Evolutionary conservation across 2,329 filamentous ascomycete genomes (phyloP).

Genomic region (Talaromyces sp.): DNA sequence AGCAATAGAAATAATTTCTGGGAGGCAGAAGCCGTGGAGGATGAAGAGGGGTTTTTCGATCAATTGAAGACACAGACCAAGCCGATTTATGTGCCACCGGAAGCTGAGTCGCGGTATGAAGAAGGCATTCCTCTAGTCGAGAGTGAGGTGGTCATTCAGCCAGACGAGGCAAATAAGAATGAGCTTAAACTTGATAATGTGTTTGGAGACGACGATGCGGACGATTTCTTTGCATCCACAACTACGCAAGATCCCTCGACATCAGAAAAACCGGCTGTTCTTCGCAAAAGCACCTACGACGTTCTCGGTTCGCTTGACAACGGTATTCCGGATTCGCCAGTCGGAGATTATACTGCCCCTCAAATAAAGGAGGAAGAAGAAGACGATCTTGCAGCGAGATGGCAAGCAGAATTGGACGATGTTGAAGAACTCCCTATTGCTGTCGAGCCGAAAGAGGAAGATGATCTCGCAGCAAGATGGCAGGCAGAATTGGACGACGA

Average conservation of each 20-base stretch:
- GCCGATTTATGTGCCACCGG: slow-evolving; percentile 35
- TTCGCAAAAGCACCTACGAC: slow-evolving; percentile 67
- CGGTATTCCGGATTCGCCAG: slow-evolving; percentile 25
- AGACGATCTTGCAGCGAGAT: slow-evolving; percentile 72
- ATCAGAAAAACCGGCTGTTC: slow-evolving; percentile 36
- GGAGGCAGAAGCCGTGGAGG: slow-evolving; percentile 49
- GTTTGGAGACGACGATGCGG: slow-evolving; percentile 41
- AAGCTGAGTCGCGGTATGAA: slow-evolving; percentile 60
- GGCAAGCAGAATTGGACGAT: slow-evolving; percentile 70
- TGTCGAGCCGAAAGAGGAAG: slow-evolving; percentile 42
- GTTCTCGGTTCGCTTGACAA: slow-evolving; percentile 54
- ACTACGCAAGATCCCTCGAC: slow-evolving; percentile 20
- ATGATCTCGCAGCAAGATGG: slow-evolving; percentile 77
- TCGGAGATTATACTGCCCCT: slow-evolving; percentile 29
- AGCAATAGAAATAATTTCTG: slow-evolving; percentile 34
- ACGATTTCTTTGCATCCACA: slow-evolving; percentile 35
- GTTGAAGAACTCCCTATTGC: background rate
- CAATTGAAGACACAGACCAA: slow-evolving; percentile 45
- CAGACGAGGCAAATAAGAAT: slow-evolving; percentile 27
- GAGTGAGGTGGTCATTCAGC: slow-evolving; percentile 32
- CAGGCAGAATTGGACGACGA: slow-evolving; percentile 77
- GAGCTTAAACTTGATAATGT: slow-evolving; percentile 28
- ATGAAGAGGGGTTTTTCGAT: slow-evolving; percentile 59
- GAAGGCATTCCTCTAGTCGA: slow-evolving; percentile 63
- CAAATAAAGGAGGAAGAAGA: slow-evolving; percentile 42